A percentile compares a stretch with the other conserved stretches of the same genome.
These are phyloP conservation scores for Lycium barbarum DNA, from an alignment of 257 asterid genomes.

Conservation along the genomic window DNA sequence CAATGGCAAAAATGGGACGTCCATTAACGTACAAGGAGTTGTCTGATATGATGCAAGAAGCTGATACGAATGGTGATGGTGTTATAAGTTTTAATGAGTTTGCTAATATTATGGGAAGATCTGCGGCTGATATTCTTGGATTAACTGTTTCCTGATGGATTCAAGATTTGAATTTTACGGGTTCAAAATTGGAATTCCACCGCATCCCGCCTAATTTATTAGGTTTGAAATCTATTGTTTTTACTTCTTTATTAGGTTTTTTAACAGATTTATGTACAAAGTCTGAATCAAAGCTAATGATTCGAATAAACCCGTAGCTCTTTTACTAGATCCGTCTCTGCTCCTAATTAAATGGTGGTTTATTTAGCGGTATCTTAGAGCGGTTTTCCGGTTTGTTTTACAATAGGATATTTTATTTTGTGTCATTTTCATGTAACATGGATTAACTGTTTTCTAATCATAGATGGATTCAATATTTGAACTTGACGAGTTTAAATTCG, in stretches of 20 bases:
- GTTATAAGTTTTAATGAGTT: conserved; percentile 78
- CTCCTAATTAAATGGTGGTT: conserved; percentile 21
- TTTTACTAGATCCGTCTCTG: too few relatives aligned
- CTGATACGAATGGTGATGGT: conserved; percentile 90
- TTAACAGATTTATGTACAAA: too few relatives aligned
- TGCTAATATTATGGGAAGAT: conserved; percentile 70
- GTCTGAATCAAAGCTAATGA: too few relatives aligned
- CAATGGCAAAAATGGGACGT: conserved; percentile 94
- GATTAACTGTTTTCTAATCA: too few relatives aligned
- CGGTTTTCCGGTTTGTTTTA: not conserved
- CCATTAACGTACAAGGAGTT: conserved; percentile 82
- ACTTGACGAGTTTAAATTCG: too few relatives aligned
- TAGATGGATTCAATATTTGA: too few relatives aligned
- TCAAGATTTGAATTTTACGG: not conserved
- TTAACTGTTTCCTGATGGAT: conserved; percentile 33
- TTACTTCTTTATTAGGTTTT: too few relatives aligned
- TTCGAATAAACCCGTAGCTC: too few relatives aligned
- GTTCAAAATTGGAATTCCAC: too few relatives aligned
- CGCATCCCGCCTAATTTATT: not conserved
- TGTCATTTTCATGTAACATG: not conserved
- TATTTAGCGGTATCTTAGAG: not conserved
- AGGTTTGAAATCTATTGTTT: not conserved
- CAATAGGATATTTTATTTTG: too few relatives aligned
- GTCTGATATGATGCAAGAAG: conserved; percentile 82
- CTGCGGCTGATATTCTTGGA: conserved; percentile 74